phyloP scores from a whole-genome alignment of 2,329 filamentous ascomycete species.

The Pestalotiopsis sp. region DNA sequence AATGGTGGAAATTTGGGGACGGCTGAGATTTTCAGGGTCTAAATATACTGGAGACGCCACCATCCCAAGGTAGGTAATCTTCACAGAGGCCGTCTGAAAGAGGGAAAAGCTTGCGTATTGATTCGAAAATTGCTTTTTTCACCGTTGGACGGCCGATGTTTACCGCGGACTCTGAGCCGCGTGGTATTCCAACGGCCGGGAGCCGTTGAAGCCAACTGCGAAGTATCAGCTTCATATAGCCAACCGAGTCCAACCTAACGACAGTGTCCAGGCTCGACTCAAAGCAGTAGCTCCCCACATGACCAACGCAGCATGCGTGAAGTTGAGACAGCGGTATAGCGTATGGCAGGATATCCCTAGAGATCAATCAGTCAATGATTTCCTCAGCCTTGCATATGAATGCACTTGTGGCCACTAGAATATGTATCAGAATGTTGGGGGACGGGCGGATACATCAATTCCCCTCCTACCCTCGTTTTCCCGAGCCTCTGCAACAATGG shows the following conservation, averaged over 20 bases:
- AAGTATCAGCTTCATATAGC: neutral
- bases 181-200: neutral
- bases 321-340: neutral
- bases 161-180: neutral
- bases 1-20: neutral
- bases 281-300: neutral
- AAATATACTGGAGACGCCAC: neutral
- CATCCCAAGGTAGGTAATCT: neutral
- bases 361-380: neutral
- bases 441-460: too few relatives aligned
- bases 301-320: neutral
- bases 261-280: neutral
- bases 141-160: neutral
- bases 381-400: neutral
- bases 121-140: neutral
- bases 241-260: neutral
- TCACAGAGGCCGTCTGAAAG: too few relatives aligned
- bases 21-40: neutral
- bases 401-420: too few relatives aligned
- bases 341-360: neutral
- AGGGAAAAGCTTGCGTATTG: neutral
- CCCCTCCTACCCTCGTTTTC: too few relatives aligned
- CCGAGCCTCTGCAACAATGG: too few relatives aligned
- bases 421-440: too few relatives aligned
- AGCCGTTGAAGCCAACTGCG: neutral